Evolutionary conservation across 164 flowering plant genomes (phyloP).

Genomic region (Nymphaea colorata): DNA sequence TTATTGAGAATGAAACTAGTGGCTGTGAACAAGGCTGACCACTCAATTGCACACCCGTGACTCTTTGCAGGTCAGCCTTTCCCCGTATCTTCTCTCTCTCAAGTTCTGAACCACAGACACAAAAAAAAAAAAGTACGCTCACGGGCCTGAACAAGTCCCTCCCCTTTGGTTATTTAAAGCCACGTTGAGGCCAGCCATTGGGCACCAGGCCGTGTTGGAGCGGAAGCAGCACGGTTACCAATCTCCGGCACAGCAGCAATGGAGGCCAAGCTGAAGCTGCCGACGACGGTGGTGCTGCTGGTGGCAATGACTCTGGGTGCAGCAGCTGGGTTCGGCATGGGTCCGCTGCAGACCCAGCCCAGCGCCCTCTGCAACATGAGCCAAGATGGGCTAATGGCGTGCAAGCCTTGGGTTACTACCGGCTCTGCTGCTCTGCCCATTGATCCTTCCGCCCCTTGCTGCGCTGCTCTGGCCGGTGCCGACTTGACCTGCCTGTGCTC

Average conservation of each 20-base stretch:
- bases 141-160: not conserved
- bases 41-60: not conserved
- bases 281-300: constrained; percentile 5
- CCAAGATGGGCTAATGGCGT: constrained; percentile 15
- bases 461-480: constrained; percentile 25
- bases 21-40: not conserved
- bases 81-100: not conserved
- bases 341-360: not conserved
- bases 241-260: not conserved
- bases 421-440: constrained; percentile 7
- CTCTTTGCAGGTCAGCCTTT: not conserved
- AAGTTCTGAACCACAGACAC: not conserved
- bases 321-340: not conserved
- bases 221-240: constrained; percentile 4
- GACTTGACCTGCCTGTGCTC: constrained; percentile 30
- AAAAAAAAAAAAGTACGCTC: not conserved
- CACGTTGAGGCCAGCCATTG: not conserved
- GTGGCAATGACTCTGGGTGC: constrained; percentile 7
- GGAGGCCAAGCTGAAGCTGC: constrained; percentile 8
- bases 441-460: constrained; percentile 23
- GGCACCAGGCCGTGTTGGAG: constrained; percentile 2
- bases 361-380: constrained; percentile 21
- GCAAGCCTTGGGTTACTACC: constrained; percentile 26
- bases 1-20: not conserved
- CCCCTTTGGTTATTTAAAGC: not conserved